Base-by-base conservation (phyloP, 2,329 filamentous ascomycete species). In the Trichothecium roseum region DNA sequence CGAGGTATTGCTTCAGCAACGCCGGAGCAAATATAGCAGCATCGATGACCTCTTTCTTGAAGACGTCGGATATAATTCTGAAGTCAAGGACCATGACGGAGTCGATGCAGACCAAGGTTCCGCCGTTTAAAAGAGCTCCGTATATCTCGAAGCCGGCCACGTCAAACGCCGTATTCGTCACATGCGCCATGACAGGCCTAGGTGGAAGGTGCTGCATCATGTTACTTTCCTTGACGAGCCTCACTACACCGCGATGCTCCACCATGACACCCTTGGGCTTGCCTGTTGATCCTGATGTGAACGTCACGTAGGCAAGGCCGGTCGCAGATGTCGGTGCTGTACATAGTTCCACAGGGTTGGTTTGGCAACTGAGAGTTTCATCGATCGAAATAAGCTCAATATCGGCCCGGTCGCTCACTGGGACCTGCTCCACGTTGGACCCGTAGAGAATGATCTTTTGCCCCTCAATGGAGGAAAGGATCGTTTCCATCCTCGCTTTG, bases 281-380 rank as follows among this genome's bases (percentile, higher is more conserved):
- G 8, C 66, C 66, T 1, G 66, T 69, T n/a, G 63, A 68, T 14
- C 66, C 66, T n/a, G 65, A 68, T 22, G 66, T 69, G 44, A 68
- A 69, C 47, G 69, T 66, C 42, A 68, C 63, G 18, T 48, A 47
- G 10, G 37, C 39, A 15, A 43, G 39, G 18, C 27, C 31, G 1
- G 14, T 24, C 2, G 39, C 22, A n/a, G 34, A 20, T 15, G 13
- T 18, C 28, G 22, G 22, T 5, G 13, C 18, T 5, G n/a, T 5
- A 24, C 6, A 24, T 10, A 13, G 18, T 18, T 17, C 16, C 16
- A 13, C 6, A 14, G 28, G 30, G 17, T 18, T 14, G 5, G 28
- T 6, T 29, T 29, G 28, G 13, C 28, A 8, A 13, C 15, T 29
- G 30, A 32, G 30, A 32, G 30, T 20, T 7, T 32, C 32, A 8